phyloP scores from a whole-genome alignment of 345 rosid genomes.

The Brassica rapa region DNA sequence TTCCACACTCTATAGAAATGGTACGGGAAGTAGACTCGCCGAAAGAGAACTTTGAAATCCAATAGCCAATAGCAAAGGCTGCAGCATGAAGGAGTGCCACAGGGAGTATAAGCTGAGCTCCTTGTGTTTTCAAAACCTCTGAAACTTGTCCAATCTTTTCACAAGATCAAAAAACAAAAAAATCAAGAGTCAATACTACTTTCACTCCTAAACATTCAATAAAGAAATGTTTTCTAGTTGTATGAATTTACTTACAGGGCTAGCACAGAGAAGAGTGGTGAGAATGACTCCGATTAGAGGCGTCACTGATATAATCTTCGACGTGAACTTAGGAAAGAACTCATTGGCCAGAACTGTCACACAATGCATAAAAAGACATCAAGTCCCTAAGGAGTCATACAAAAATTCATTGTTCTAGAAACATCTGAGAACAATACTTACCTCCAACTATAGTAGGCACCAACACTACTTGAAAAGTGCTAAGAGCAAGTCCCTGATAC shows the following conservation, averaged over 20 bases:
- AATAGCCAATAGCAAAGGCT: constrained; percentile 88
- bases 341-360: constrained; percentile 82
- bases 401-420: not conserved
- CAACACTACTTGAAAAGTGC: constrained; percentile 97
- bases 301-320: constrained; percentile 74
- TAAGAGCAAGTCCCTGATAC: constrained; percentile 84
- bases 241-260: constrained; percentile 70
- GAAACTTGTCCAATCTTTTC: constrained; percentile 91
- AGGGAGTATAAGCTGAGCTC: constrained; percentile 79
- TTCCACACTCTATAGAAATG: constrained; percentile 95
- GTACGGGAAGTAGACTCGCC: constrained; percentile 99
- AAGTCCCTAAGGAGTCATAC: not conserved
- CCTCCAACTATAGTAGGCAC: constrained; percentile 89
- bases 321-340: constrained; percentile 87
- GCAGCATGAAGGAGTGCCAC: constrained; percentile 80
- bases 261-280: constrained; percentile 92
- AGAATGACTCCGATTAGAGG: constrained; percentile 93
- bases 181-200: constrained; percentile 2
- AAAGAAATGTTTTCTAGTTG: not conserved
- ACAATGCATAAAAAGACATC: constrained; percentile 12
- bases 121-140: constrained; percentile 86
- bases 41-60: constrained; percentile 74
- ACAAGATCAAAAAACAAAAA: constrained; percentile 7
- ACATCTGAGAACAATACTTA: constrained; percentile 31
- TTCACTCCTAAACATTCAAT: not conserved